Base-by-base conservation (phyloP, 306 rosid genomes). In the Elaeagnus macrophylla region DNA sequence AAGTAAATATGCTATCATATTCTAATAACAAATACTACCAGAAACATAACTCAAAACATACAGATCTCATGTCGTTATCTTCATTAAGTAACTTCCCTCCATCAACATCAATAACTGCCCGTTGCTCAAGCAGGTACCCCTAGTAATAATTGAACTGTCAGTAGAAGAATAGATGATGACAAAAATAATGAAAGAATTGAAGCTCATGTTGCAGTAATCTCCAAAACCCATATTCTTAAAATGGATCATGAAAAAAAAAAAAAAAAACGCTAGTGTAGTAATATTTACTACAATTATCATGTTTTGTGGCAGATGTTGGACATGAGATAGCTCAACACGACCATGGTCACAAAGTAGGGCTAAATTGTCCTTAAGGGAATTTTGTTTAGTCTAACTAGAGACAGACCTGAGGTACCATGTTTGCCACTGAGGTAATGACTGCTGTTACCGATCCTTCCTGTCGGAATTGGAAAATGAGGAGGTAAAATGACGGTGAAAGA, bases 381-480 rank as follows among this genome's bases (percentile, higher is more conserved):
- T 11, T 45, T 11, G 14, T n/a, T 0, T 14, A 10, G 39, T 9
- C 2, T 15, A 2, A 53, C 49, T 61, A 60, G 36, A 70, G 61
- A 74, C 86, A 62, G 75, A 90, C 97, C 97, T 91, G 86, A 18
- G 97, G 97, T 72, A 91, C 75, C 91, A 91, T 74, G 83, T 76
- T 82, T 20, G 85, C 82, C 56, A 82, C 94, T 40, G 79, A 74
- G 67, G 79, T 80, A 71, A 91, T 69, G 65, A 82, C 79, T 42
- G 89, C 78, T 39, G 97, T 86, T 69, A 91, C 70, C 54, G 97
- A 91, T 56, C 81, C 81, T 76, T 86, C 96, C 97, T 86, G 91
- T 59, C 65, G 72, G 25, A 54, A 73, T 62, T 59, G 43, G 69
- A n/a, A 52, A 51, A 45, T 54, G 20, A 71, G 60, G 57, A 40